Base-by-base conservation (phyloP, 148 eudicot species). In the Beta vulgaris region DNA sequence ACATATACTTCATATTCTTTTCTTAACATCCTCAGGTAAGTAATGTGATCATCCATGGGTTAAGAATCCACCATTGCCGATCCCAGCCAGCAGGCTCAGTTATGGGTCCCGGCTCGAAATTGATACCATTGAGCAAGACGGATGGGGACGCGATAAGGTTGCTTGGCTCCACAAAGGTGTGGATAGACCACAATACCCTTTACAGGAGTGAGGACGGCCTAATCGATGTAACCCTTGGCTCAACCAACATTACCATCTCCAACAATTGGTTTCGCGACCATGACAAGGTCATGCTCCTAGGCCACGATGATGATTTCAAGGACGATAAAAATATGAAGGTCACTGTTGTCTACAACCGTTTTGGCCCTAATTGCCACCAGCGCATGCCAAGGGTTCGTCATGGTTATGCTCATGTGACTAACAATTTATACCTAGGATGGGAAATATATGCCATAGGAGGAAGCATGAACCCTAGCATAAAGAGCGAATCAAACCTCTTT, bases 381-480 rank as follows among this genome's bases (percentile, higher is more conserved):
- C 88, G 96, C n/a, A 93, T 93, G 98, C 96, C 98, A 55, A 88
- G 97, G 71, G 89, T 93, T 36, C 93, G 92, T 32, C 80, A 83
- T 62, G 98, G 98, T 23, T 93, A 88, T 73, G 97, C 98, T 32
- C 98, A 93, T 57, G 98, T 93, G n/a, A 97, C 84, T 63, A 93
- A 93, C 92, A 93, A 93, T 78, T 79, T 91, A 1, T 93, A 93
- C 87, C 81, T 84, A 35, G 92, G 92, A 69, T 93, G 98, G 98
- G 88, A 88, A 39, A 68, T 76, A 14, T 91, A 93, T 42, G 98
- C 98, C 76, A 89, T 93, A 3, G 98, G 98, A 49, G 98, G 98
- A 61, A 91, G 93, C 91, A 85, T 85, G 87, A 88, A 89, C 71
- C 98, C 98, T 7, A 88, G 91, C 48, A 71, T 93, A 36, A 89